Conservation (phyloP, 768 basidiomycete species). For the Pulveroboletus sp. region DNA sequence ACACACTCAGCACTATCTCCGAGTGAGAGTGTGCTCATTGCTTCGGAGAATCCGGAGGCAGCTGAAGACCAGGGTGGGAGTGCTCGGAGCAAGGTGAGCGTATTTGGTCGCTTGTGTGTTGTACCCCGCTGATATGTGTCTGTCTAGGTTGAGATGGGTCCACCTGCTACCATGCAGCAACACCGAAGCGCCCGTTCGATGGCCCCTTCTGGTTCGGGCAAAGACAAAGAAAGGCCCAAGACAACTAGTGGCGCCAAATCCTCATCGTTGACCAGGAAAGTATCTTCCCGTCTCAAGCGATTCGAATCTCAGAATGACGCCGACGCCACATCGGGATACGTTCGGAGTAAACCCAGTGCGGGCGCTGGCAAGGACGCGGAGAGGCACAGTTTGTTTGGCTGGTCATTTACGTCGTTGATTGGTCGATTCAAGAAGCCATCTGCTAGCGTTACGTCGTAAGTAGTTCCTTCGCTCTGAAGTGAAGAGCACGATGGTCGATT, state of each 20-base stretch:
- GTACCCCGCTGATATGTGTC: neutral
- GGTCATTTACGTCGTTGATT: constrained; percentile 53
- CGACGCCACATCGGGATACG: constrained; percentile 24
- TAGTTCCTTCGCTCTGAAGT: constrained; percentile 8
- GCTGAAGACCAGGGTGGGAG: constrained; percentile 46
- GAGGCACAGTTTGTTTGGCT: constrained; percentile 81
- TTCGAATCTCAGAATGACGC: constrained; percentile 23
- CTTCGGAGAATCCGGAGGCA: constrained; percentile 26
- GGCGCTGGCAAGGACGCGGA: constrained; percentile 47
- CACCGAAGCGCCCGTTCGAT: constrained; percentile 49
- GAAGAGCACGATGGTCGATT: neutral
- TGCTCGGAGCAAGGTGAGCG: constrained; percentile 63
- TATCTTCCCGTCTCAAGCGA: neutral
- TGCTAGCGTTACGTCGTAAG: constrained; percentile 63
- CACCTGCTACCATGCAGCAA: constrained; percentile 28
- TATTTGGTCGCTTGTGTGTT: neutral
- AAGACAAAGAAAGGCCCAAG: constrained; percentile 34
- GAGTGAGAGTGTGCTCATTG: constrained; percentile 53
- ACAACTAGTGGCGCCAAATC: constrained; percentile 26
- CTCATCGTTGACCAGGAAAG: constrained; percentile 18
- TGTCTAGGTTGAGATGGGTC: constrained; percentile 49
- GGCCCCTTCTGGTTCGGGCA: constrained; percentile 29
- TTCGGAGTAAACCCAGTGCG: constrained; percentile 45
- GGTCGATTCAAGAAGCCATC: constrained; percentile 75
- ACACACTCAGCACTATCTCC: constrained; percentile 52